A percentile compares a stretch with the other conserved stretches of the same genome.
phyloP scores from a whole-genome alignment of 768 basidiomycete genomes.

The Mycena albidolilacea region DNA sequence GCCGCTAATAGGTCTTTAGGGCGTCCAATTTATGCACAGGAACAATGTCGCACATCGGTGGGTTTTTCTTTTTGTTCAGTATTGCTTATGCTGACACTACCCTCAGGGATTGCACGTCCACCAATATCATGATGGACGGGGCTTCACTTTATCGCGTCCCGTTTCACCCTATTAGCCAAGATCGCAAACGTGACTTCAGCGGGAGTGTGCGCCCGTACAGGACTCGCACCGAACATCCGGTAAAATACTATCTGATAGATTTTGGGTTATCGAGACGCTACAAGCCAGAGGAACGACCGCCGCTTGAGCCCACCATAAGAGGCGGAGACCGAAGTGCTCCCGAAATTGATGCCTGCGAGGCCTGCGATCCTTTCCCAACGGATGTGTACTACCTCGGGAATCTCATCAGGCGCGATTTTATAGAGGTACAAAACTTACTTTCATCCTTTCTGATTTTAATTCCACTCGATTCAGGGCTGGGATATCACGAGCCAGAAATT shows the following conservation, averaged over 20 bases:
- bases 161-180: background rate
- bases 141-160: background rate
- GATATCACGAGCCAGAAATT: background rate
- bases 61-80: background rate
- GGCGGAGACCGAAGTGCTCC: background rate
- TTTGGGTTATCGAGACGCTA: background rate
- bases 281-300: too few relatives aligned
- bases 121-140: constrained; percentile 21
- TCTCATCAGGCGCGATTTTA: background rate
- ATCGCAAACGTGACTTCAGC: too few relatives aligned
- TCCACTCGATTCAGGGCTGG: too few relatives aligned
- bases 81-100: background rate
- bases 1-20: background rate
- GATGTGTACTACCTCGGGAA: constrained; percentile 11
- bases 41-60: constrained; percentile 17
- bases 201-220: background rate
- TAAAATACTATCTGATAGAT: constrained; percentile 14
- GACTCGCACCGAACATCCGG: background rate
- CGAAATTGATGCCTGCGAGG: background rate
- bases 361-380: constrained; percentile 4
- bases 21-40: too few relatives aligned
- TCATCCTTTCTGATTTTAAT: background rate
- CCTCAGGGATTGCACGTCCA: constrained; percentile 5
- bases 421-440: background rate
- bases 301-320: too few relatives aligned